These are phyloP conservation scores for Mycena epipterygia DNA, from an alignment of 768 basidiomycete species.

Conservation along the genomic window DNA sequence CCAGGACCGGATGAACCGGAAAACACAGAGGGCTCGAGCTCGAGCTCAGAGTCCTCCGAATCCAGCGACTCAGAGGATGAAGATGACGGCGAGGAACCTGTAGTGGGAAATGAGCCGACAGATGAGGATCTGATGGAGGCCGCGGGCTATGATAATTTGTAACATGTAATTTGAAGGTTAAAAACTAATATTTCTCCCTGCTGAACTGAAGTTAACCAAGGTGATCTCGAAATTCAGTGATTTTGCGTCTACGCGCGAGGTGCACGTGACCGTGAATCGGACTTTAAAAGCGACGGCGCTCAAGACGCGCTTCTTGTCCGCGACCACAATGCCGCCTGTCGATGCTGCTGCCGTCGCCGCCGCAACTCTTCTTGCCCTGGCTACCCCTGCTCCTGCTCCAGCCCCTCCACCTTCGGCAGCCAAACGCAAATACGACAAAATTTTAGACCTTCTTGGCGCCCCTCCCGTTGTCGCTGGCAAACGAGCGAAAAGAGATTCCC, in stretches of 20 bases:
- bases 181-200: background rate
- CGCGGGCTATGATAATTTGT: background rate
- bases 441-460: background rate
- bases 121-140: background rate
- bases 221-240: background rate
- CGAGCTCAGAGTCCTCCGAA: background rate
- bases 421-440: constrained; percentile 4
- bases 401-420: background rate
- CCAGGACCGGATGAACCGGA: background rate
- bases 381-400: background rate
- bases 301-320: background rate
- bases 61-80: background rate
- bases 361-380: background rate
- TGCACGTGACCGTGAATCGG: background rate
- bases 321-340: too few relatives aligned
- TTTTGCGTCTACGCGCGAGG: background rate
- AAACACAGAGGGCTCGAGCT: background rate
- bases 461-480: background rate
- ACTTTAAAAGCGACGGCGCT: background rate
- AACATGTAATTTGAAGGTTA: background rate
- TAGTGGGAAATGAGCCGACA: background rate
- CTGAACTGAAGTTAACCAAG: background rate
- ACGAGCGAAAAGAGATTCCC: background rate
- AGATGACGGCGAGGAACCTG: background rate
- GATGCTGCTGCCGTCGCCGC: background rate